Percentiles rank a stretch among this genome's conserved stretches.
Conservation (phyloP, 192 early-diverging fungal genomes). For the Entomortierella beljakovae region DNA sequence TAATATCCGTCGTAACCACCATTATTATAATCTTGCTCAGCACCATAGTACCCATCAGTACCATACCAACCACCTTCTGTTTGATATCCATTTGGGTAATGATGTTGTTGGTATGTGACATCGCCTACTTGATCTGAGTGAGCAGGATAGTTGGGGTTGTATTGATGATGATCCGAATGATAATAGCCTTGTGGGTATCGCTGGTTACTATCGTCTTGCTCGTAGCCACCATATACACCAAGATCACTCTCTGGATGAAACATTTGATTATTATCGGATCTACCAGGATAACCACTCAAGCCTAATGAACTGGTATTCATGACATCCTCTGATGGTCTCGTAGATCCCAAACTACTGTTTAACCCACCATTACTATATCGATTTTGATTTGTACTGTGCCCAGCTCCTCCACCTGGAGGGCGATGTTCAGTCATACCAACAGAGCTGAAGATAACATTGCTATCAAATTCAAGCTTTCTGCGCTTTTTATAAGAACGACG, state of each 20-base stretch:
- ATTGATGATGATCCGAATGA: neutral
- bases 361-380: neutral
- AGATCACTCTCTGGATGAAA: neutral
- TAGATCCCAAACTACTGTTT: neutral
- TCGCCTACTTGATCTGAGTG: neutral
- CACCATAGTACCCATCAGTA: neutral
- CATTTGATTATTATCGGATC: neutral
- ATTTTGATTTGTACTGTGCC: neutral
- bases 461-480: neutral
- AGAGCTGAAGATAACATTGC: neutral
- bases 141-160: conserved; percentile 12
- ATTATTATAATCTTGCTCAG: neutral
- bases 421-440: conserved; percentile 9
- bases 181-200: conserved; percentile 15
- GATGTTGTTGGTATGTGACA: conserved; percentile 22
- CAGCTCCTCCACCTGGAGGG: neutral
- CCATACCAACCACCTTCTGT: neutral
- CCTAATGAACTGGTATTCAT: neutral
- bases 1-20: neutral
- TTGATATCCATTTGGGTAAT: conserved; percentile 1
- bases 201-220: neutral
- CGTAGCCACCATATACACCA: conserved; percentile 17
- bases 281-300: conserved; percentile 1
- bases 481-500: neutral
- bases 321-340: conserved; percentile 4